Base-by-base conservation (phyloP, 1,284 basidiomycete species). In the Rhodofomes roseus region DNA sequence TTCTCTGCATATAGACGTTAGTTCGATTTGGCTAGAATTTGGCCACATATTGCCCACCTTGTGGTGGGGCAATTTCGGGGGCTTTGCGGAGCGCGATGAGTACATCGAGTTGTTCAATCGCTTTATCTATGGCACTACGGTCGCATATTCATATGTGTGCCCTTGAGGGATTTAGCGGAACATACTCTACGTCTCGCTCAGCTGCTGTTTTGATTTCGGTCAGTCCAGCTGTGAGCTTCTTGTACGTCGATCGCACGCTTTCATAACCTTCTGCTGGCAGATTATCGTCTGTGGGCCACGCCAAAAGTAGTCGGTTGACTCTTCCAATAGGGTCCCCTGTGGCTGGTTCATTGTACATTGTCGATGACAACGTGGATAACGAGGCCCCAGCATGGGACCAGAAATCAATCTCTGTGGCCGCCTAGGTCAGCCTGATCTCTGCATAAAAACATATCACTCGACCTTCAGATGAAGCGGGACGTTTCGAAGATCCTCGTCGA, bases 61-160 rank as follows among this genome's bases (percentile, higher is more conserved):
- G 46, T 79, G 79, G 81, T 46, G 78, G 75, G 9, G 72, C 69
- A 51, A 76, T 68, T 72, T 92, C 89, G 25, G 89, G 79, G 0
- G 89, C 87, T 69, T 81, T 84, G 60, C 90, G 76, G 43, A 93
- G 75, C 11, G 83, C 91, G 57, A 90, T 85, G 54, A 93, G 74
- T 48, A 92, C 79, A 57, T 76, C 76, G 12, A 93, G 75, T 43
- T 78, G 81, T 67, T 93, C 90, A 37, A 92, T 79, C 16, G 85
- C 84, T 54, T 86, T 81, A 43, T 89, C 84, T 48, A 92, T 84
- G 2, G 83, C 82, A 63, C 91, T 93, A 53, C 2, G 57, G 23
- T 34, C 31, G 31, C 31, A 54, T n/a, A n/a, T n/a, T n/a, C n/a
- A 53, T 55, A 63, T 56, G 53, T 23, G 25, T 34, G 23, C 12